These are phyloP conservation scores for Jackrogersella minutella DNA, from an alignment of 495 filamentous ascomycete genomes.

Conservation along the genomic window DNA sequence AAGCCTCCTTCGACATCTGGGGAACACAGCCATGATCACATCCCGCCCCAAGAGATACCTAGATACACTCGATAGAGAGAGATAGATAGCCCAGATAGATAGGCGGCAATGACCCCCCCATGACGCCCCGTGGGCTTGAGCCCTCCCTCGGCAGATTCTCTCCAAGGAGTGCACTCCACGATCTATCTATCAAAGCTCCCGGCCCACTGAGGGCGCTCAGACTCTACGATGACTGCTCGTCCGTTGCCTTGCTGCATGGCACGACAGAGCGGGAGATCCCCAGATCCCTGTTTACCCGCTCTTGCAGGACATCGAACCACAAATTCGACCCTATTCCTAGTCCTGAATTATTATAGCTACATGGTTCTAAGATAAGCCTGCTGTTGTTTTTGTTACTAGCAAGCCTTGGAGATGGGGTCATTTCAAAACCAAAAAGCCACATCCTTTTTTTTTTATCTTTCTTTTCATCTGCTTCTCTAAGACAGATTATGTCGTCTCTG, in stretches of 20 bases:
- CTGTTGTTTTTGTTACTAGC: too few relatives aligned
- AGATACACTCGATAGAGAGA: too few relatives aligned
- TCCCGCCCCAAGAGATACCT: slow-evolving; percentile 1
- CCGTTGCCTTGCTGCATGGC: slow-evolving; percentile 45
- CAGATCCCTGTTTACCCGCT: slow-evolving; percentile 49
- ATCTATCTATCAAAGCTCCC: slow-evolving; percentile 39
- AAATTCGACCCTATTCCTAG: slow-evolving; percentile 18
- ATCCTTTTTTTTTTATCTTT: not conserved
- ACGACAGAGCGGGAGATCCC: slow-evolving; percentile 48
- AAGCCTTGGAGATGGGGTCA: not conserved
- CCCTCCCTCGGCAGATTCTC: slow-evolving; percentile 43
- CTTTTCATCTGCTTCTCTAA: not conserved
- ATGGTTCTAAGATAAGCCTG: slow-evolving; percentile 9
- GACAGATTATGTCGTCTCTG: not conserved
- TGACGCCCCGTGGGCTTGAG: slow-evolving; percentile 19
- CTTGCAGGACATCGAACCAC: slow-evolving; percentile 43
- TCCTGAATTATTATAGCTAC: not conserved
- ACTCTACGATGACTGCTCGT: slow-evolving; percentile 39
- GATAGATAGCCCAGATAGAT: slow-evolving; percentile 1
- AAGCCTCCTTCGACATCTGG: slow-evolving; percentile 31
- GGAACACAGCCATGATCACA: slow-evolving; percentile 27
- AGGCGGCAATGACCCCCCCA: slow-evolving; percentile 34
- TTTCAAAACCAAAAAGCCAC: slow-evolving; percentile 5
- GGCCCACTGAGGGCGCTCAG: slow-evolving; percentile 34
- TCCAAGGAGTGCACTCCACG: slow-evolving; percentile 49